Evolutionary conservation across 495 filamentous ascomycete species (phyloP).

Genomic region (Trichoderma asperelloides): DNA sequence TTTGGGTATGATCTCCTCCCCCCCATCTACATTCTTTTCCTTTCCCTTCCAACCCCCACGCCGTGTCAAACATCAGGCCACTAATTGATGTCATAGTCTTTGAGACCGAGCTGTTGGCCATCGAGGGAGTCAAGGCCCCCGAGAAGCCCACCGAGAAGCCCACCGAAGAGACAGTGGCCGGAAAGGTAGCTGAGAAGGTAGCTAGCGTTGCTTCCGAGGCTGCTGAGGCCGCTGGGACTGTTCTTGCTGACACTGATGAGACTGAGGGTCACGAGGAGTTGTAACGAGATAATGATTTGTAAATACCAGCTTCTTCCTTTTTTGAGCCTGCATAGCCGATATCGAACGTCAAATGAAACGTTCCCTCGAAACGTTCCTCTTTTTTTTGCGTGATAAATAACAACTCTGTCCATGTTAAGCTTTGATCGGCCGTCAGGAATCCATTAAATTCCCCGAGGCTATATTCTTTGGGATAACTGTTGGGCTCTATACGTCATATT

Average conservation of each 20-base stretch:
- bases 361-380: not conserved
- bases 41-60: constrained; percentile 7
- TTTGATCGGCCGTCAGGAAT: not conserved
- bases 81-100: constrained; percentile 48
- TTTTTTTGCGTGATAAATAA: not conserved
- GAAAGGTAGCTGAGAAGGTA: constrained; percentile 35
- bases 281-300: constrained; percentile 17
- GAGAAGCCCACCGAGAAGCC: constrained; percentile 43
- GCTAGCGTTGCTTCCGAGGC: constrained; percentile 34
- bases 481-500: too few relatives aligned
- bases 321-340: not conserved
- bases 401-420: not conserved
- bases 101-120: constrained; percentile 85
- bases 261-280: constrained; percentile 46
- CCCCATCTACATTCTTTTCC: not conserved
- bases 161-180: constrained; percentile 27
- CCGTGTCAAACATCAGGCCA: constrained; percentile 18
- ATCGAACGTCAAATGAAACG: not conserved
- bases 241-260: constrained; percentile 41
- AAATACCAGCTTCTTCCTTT: not conserved
- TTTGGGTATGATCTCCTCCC: constrained; percentile 39
- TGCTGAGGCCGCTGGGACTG: constrained; percentile 34
- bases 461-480: too few relatives aligned
- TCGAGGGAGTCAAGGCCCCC: constrained; percentile 63
- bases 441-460: not conserved